Evolutionary conservation across 2,329 filamentous ascomycete genomes (phyloP).

Genomic region (Seiridium cupressi): DNA sequence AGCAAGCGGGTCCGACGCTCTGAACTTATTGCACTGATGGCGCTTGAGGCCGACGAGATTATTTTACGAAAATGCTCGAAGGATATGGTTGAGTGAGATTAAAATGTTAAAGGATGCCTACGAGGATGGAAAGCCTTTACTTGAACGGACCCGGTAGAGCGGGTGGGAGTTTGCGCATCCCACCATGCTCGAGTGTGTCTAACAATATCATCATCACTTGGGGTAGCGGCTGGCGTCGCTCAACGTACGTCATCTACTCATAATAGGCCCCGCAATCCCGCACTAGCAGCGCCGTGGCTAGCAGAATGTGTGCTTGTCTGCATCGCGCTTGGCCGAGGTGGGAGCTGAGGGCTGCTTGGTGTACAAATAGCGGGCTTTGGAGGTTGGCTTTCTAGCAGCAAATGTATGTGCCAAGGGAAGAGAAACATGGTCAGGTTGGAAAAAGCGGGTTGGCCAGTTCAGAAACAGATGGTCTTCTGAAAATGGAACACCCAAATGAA

Average conservation of each 20-base stretch:
- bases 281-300: background rate
- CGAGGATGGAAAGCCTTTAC: too few species aligned
- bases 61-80: too few species aligned
- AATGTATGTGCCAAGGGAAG: background rate
- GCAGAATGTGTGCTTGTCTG: too few species aligned
- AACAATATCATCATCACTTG: background rate
- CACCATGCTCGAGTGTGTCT: background rate
- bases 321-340: too few species aligned
- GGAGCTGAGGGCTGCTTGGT: too few species aligned
- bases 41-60: too few species aligned
- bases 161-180: background rate
- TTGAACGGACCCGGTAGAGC: too few species aligned
- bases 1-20: too few species aligned
- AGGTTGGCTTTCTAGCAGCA: background rate
- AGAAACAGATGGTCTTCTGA: background rate
- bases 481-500: background rate
- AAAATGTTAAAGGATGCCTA: too few species aligned
- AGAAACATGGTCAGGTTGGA: background rate
- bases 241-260: background rate
- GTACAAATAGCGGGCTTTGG: too few species aligned
- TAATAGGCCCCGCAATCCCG: background rate
- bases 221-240: background rate
- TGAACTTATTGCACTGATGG: too few species aligned
- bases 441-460: background rate
- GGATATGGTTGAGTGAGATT: too few species aligned